Base-by-base conservation (phyloP, 768 basidiomycete genomes). In the Crepidotus variabilis region DNA sequence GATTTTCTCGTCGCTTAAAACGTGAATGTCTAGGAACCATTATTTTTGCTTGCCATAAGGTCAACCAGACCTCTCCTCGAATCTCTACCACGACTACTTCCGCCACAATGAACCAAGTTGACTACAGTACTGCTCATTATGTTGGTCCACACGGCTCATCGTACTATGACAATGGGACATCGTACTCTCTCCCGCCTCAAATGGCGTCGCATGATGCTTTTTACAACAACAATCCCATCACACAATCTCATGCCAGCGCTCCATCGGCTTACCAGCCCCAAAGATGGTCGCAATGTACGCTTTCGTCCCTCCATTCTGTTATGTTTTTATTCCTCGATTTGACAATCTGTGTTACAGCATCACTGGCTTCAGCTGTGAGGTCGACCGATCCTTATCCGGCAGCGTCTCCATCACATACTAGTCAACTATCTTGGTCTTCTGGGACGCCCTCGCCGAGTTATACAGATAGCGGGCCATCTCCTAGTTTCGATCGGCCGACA, bases 21-120 rank as follows among this genome's bases (percentile, higher is more conserved):
- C 57, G 50, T 60, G 61, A 61, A 56, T 62, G 58, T 59, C 51
- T 69, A 87, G 85, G 85, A 58, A 77, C 78, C 65, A 80, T 88
- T 63, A 87, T 87, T 65, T 87, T 88, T 69, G 85, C 86, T 48
- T 88, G 85, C 75, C 86, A 88, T 74, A 84, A 85, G 71, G 77
- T 85, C 62, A 76, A 74, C 69, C 65, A 75, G 61, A 70, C 73
- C 59, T 68, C 24, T 34, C 50, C 72, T 67, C 77, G 74, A 67
- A 72, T 67, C 66, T 60, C 72, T 62, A 61, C 58, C 47, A 58
- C 72, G 67, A 71, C 71, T 65, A 53, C 77, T 57, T 59, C 69
- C 55, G 58, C 73, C 66, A 68, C 72, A 49, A 78, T 80, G 76
- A 76, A 78, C 57, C 77, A 76, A 63, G 67, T 79, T 57, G 73